A percentile compares a stretch with the other conserved stretches of the same genome.
Evolutionary conservation across 768 basidiomycete species (phyloP).

Genomic region (Suillus brevipes): DNA sequence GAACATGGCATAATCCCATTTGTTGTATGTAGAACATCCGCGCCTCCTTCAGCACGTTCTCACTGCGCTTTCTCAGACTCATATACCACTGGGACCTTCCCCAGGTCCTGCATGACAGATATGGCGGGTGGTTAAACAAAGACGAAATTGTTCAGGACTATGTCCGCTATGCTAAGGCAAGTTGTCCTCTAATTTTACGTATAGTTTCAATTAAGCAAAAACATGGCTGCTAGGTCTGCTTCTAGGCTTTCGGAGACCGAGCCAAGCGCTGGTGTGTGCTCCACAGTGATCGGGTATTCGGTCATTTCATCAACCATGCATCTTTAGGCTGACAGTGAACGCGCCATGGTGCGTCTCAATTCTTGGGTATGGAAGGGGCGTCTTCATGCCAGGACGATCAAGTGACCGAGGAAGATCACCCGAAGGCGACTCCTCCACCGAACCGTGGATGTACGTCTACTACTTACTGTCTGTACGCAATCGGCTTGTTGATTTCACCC

Average conservation of each 20-base stretch:
- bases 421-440: no score
- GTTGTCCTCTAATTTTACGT: conserved; percentile 17
- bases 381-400: conserved; percentile 40
- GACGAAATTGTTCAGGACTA: conserved; percentile 70
- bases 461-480: no score
- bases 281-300: background rate
- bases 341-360: conserved; percentile 75
- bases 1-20: conserved; percentile 66
- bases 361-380: conserved; percentile 66
- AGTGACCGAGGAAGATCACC: conserved; percentile 47
- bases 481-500: no score
- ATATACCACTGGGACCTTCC: conserved; percentile 84
- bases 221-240: conserved; percentile 52
- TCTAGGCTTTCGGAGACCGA: conserved; percentile 71
- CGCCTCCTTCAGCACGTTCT: conserved; percentile 4
- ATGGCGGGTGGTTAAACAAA: conserved; percentile 76
- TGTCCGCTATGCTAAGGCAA: conserved; percentile 54
- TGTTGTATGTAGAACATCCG: conserved; percentile 44
- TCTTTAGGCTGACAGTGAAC: conserved; percentile 65
- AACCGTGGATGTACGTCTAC: no score
- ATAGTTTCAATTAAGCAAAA: conserved; percentile 5
- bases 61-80: conserved; percentile 41
- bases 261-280: conserved; percentile 65
- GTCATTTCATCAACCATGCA: conserved; percentile 24
- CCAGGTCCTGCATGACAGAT: conserved; percentile 69